A percentile compares a stretch with the other conserved stretches of the same genome.
Evolutionary conservation across 345 rosid genomes (phyloP).

Genomic region (Syzygium grande): DNA sequence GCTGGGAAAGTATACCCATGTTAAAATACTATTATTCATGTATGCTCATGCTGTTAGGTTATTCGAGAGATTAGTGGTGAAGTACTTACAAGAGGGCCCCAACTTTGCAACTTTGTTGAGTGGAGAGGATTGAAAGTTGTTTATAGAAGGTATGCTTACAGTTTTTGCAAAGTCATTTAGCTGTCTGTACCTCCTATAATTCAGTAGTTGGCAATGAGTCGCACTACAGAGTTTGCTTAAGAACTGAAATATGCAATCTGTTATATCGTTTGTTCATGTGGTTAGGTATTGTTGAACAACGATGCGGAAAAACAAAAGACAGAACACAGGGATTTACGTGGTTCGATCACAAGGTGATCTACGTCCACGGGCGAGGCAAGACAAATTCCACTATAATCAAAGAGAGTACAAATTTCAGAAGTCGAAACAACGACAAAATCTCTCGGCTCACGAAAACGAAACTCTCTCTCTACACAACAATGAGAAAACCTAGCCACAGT

Average conservation of each 20-base stretch:
- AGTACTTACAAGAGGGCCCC: slow-evolving; percentile 77
- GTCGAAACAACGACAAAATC: too few relatives aligned
- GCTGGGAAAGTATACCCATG: not conserved
- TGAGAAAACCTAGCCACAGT: too few relatives aligned
- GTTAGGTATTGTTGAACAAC: too few relatives aligned
- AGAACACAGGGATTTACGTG: too few relatives aligned
- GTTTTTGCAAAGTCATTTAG: not conserved
- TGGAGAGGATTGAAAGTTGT: slow-evolving; percentile 95
- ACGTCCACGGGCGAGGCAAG: too few relatives aligned
- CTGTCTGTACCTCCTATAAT: not conserved
- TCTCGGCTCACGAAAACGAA: too few relatives aligned
- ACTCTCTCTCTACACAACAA: too few relatives aligned
- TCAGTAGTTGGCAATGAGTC: not conserved
- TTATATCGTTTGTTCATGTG: not conserved
- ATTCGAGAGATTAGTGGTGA: slow-evolving; percentile 88
- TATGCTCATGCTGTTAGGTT: slow-evolving; percentile 27
- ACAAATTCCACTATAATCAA: too few relatives aligned
- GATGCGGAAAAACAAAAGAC: too few relatives aligned
- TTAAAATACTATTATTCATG: not conserved
- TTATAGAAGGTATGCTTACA: slow-evolving; percentile 53
- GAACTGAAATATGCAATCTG: not conserved
- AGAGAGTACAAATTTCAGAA: too few relatives aligned
- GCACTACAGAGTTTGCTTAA: too few relatives aligned
- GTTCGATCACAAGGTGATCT: too few relatives aligned
- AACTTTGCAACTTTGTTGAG: slow-evolving; percentile 91